Evolutionary conservation across 2,329 filamentous ascomycete genomes (phyloP).

Genomic region (Cercospora sp.): DNA sequence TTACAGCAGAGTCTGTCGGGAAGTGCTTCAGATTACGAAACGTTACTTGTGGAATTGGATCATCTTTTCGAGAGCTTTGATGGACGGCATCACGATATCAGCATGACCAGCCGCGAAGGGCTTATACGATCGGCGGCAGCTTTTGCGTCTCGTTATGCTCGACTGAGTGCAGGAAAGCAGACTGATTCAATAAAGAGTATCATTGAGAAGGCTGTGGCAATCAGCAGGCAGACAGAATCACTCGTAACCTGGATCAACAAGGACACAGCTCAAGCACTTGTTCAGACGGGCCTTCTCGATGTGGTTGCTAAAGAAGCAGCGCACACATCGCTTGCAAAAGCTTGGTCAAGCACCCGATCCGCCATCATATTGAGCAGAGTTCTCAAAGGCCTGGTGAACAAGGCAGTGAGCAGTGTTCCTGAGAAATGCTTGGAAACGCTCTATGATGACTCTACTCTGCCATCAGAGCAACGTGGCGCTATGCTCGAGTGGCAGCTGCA

Average conservation of each 20-base stretch:
- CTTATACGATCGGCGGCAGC: slow-evolving; percentile 25
- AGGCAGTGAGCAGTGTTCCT: slow-evolving; percentile 9
- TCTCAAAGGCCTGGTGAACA: slow-evolving; percentile 28
- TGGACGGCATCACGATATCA: neutral
- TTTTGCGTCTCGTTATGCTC: slow-evolving; percentile 34
- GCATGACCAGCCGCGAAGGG: neutral
- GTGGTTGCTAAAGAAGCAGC: slow-evolving; percentile 54
- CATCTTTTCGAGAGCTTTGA: slow-evolving; percentile 16
- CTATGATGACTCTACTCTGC: slow-evolving; percentile 40
- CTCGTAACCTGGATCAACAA: slow-evolving; percentile 45
- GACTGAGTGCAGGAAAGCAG: slow-evolving; percentile 28
- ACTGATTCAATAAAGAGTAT: slow-evolving; percentile 21
- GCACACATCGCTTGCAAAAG: slow-evolving; percentile 45
- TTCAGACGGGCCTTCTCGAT: slow-evolving; percentile 59
- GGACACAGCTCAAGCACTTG: slow-evolving; percentile 62
- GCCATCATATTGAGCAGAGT: slow-evolving; percentile 28
- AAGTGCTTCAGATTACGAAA: slow-evolving; percentile 31
- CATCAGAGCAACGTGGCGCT: slow-evolving; percentile 37
- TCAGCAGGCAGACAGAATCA: slow-evolving; percentile 25
- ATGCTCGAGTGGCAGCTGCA: slow-evolving; percentile 48
- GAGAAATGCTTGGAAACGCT: slow-evolving; percentile 26
- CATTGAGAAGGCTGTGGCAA: slow-evolving; percentile 24
- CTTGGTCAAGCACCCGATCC: slow-evolving; percentile 27
- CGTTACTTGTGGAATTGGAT: slow-evolving; percentile 28
- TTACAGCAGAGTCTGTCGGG: slow-evolving; percentile 28